Evolutionary conservation across 179 eudicot genomes (phyloP).

Genomic region (Sideroxylon spinosum): DNA sequence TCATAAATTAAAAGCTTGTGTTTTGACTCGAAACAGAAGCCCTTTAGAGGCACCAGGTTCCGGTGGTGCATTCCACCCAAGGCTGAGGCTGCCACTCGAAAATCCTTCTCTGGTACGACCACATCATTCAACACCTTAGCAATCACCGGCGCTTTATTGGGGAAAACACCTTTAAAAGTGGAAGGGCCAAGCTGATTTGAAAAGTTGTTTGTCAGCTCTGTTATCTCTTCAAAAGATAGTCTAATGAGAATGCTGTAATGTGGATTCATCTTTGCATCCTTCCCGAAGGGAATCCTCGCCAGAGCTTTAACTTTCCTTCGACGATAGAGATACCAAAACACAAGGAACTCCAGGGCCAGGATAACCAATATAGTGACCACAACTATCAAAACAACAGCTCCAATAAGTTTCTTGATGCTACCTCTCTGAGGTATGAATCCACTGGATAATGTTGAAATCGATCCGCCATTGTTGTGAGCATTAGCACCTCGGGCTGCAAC

Average conservation of each 20-base stretch:
- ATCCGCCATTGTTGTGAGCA: slow-evolving; percentile 22
- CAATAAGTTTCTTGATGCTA: slow-evolving; percentile 23
- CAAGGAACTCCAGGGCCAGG: slow-evolving; percentile 30
- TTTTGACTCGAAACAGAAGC: slow-evolving; percentile 51
- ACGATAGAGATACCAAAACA: slow-evolving; percentile 30
- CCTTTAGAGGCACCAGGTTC: slow-evolving; percentile 46
- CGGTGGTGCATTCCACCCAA: slow-evolving; percentile 52
- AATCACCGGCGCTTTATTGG: slow-evolving; percentile 33
- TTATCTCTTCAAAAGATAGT: slow-evolving; percentile 43
- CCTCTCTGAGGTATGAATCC: slow-evolving; percentile 16
- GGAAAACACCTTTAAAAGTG: slow-evolving; percentile 42
- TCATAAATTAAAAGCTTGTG: slow-evolving; percentile 44
- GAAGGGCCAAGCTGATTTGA: slow-evolving; percentile 38
- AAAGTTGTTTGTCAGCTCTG: slow-evolving; percentile 45
- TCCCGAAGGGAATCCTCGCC: slow-evolving; percentile 34
- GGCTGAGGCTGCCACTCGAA: slow-evolving; percentile 36
- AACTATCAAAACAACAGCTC: slow-evolving; percentile 37
- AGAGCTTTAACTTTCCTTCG: slow-evolving; percentile 23
- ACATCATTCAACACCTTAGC: slow-evolving; percentile 39
- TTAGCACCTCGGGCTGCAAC: slow-evolving; percentile 42
- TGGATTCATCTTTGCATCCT: slow-evolving; percentile 37
- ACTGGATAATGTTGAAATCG: slow-evolving; percentile 17
- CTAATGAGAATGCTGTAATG: slow-evolving; percentile 39
- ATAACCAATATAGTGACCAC: slow-evolving; percentile 32
- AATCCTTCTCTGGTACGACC: slow-evolving; percentile 45